Base-by-base conservation (phyloP, 441 rosid genomes). In the Melastoma candidum region DNA sequence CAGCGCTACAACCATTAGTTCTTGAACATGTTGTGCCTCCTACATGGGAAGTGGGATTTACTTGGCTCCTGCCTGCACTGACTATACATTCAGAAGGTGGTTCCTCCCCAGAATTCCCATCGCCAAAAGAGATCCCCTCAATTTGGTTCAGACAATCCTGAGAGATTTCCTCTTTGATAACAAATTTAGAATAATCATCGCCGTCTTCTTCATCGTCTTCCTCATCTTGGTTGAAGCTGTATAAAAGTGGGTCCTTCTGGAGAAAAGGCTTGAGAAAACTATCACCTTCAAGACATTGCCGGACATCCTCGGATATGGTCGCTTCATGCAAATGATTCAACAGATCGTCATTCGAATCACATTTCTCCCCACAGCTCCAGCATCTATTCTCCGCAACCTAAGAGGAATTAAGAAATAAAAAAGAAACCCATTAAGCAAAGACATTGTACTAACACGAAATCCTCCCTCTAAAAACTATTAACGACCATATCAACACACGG, bases 311-410 rank as follows among this genome's bases (percentile, higher is more conserved):
- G 2, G 65, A 44, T 66, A 70, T 59, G 48, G 10, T 32, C 26
- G 66, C 44, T 51, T 65, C 72, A 59, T 81, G 85, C 22, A 75
- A 67, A 81, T 81, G 85, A 47, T 54, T 53, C 64, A 49, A 77
- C 26, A 79, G 62, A 39, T 75, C 80, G 59, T 63, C 54, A 14
- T 63, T 69, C 14, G 89, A 78, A 44, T 69, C 60, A 59, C 63
- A 77, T 25, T 57, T 51, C 63, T 58, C 51, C 56, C 71, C 70
- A 49, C 93, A 85, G 71, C 79, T 83, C 95, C 93, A 90, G 50
- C 87, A 72, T 73, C 67, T 77, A 65, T 83, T 77, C 57, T 72
- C 70, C 32, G 90, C 89, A 57, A 92, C 95, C 98, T 92, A 57
- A 48, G 26, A 54, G 17, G 68, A 49, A 32, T 54, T 51, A 60